phyloP scores from a whole-genome alignment of 495 filamentous ascomycete genomes.

The Penicillium macrosclerotiorum region DNA sequence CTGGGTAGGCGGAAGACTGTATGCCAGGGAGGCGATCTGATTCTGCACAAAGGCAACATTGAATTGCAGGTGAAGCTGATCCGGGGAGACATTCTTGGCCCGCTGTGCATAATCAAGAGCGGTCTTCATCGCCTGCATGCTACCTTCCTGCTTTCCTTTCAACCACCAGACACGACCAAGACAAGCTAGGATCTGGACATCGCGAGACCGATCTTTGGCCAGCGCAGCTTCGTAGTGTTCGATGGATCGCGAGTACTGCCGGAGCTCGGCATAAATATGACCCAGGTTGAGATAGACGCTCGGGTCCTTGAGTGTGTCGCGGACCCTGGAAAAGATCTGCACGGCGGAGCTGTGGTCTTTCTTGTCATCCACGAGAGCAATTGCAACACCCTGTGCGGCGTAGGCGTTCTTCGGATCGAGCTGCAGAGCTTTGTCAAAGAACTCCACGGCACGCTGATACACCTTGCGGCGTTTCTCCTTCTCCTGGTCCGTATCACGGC shows the following conservation, averaged over 20 bases:
- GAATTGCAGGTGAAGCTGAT: slow-evolving; percentile 89
- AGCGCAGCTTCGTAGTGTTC: slow-evolving; percentile 92
- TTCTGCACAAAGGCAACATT: slow-evolving; percentile 98
- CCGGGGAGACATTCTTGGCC: slow-evolving; percentile 73
- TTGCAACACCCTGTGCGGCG: slow-evolving; percentile 92
- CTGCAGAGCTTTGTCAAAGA: slow-evolving; percentile 96
- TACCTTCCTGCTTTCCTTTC: slow-evolving; percentile 78
- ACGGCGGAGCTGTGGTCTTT: slow-evolving; percentile 79
- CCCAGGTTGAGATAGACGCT: slow-evolving; percentile 89
- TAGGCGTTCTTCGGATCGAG: slow-evolving; percentile 91
- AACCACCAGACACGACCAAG: slow-evolving; percentile 92
- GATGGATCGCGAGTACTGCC: slow-evolving; percentile 84
- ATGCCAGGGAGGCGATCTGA: slow-evolving; percentile 80
- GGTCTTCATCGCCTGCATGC: slow-evolving; percentile 74
- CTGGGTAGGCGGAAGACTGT: slow-evolving; percentile 69
- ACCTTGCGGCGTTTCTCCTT: slow-evolving; percentile 83
- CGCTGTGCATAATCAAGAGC: slow-evolving; percentile 86
- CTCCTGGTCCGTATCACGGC: slow-evolving; percentile 80
- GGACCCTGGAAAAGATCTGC: slow-evolving; percentile 81
- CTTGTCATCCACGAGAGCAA: slow-evolving; percentile 89
- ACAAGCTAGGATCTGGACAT: slow-evolving; percentile 82
- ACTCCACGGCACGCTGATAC: slow-evolving; percentile 91
- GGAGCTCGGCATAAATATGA: slow-evolving; percentile 84
- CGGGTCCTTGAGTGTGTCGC: slow-evolving; percentile 82
- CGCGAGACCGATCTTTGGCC: slow-evolving; percentile 72